These are phyloP conservation scores for Pulveroboletus sp. DNA, from an alignment of 1,284 basidiomycete genomes.

Conservation along the genomic window DNA sequence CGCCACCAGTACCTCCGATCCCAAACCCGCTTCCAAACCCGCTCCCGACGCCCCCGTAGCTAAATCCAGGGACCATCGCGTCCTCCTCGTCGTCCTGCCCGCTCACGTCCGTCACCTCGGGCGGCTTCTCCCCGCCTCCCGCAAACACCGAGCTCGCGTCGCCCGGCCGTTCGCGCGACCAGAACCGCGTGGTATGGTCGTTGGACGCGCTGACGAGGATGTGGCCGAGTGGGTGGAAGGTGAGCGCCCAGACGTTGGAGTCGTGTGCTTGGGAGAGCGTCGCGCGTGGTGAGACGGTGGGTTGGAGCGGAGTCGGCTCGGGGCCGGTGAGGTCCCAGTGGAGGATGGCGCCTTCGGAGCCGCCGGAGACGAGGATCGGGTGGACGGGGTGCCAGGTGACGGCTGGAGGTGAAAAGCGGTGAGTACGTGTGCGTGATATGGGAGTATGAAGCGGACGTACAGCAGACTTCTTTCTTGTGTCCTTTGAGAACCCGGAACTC, in stretches of 20 bases:
- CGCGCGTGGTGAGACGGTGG: conserved; percentile 64
- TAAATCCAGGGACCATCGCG: conserved; percentile 65
- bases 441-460: conserved; percentile 50
- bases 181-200: conserved; percentile 97
- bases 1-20: conserved; percentile 9
- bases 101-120: conserved; percentile 54
- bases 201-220: conserved; percentile 91
- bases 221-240: conserved; percentile 96
- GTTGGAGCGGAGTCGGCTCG: conserved; percentile 41
- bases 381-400: conserved; percentile 96
- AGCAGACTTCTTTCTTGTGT: conserved; percentile 97
- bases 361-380: conserved; percentile 89
- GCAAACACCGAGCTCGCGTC: conserved; percentile 70
- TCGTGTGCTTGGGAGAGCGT: conserved; percentile 93
- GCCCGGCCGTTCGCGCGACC: conserved; percentile 86
- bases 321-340: conserved; percentile 85
- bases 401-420: conserved; percentile 45
- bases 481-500: conserved; percentile 90
- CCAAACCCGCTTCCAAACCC: conserved; percentile 17
- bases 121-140: conserved; percentile 77
- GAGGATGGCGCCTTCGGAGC: conserved; percentile 88
- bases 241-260: conserved; percentile 93
- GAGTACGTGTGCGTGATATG: not conserved
- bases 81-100: conserved; percentile 77
- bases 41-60: conserved; percentile 37